Evolutionary conservation across 495 filamentous ascomycete genomes (phyloP).

Genomic region (Neurospora sp.): DNA sequence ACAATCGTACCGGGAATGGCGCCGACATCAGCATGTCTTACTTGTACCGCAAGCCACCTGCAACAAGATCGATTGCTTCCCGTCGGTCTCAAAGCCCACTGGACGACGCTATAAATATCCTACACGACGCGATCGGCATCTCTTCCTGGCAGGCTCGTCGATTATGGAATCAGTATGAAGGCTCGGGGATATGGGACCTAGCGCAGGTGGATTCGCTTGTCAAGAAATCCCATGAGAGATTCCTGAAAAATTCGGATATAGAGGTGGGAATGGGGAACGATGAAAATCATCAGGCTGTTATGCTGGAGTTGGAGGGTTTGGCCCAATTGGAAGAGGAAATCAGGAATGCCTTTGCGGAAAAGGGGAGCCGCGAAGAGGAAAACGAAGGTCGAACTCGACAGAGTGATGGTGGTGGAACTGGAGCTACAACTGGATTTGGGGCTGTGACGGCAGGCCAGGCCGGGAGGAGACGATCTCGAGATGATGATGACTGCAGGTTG

Average conservation of each 20-base stretch:
- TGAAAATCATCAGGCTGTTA: not conserved
- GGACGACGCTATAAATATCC: not conserved
- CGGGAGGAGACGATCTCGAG: not conserved
- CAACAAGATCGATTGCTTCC: not conserved
- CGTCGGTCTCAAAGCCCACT: not conserved
- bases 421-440: not conserved
- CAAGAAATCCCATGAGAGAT: not conserved
- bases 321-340: not conserved
- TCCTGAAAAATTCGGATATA: not conserved
- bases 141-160: not conserved
- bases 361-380: not conserved
- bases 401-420: not conserved
- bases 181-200: not conserved
- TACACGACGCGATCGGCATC: not conserved
- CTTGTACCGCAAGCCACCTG: not conserved
- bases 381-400: not conserved
- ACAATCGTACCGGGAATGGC: not conserved
- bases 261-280: not conserved
- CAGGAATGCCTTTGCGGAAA: not conserved
- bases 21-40: not conserved
- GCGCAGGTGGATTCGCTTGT: not conserved
- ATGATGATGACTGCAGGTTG: not conserved
- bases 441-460: not conserved
- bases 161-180: not conserved
- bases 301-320: not conserved